A percentile compares a stretch with the other conserved stretches of the same genome.
phyloP scores from a whole-genome alignment of 2,329 filamentous ascomycete genomes.

The Penicillium sp. region DNA sequence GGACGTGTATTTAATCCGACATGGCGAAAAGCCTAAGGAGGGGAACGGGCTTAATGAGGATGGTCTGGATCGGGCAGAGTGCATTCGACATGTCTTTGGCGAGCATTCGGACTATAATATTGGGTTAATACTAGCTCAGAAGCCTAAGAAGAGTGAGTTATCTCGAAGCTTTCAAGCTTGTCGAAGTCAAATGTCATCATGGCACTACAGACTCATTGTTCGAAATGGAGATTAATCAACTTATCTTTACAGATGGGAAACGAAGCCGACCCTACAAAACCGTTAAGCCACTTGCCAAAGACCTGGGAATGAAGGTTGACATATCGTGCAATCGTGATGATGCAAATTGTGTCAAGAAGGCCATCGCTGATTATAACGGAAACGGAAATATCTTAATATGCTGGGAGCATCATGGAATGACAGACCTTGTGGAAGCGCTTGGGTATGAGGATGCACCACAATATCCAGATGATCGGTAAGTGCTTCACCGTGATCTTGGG shows the following conservation, averaged over 20 bases:
- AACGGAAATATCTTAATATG: slow-evolving; percentile 10
- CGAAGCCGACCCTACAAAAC: slow-evolving; percentile 7
- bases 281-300: neutral
- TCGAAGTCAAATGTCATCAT: no score
- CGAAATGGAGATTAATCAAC: neutral
- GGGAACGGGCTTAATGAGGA: slow-evolving; percentile 1
- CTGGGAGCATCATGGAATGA: slow-evolving; percentile 11
- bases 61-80: slow-evolving; percentile 6
- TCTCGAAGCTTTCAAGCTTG: no score
- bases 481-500: neutral
- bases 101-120: slow-evolving; percentile 3
- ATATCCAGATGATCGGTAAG: slow-evolving; percentile 8
- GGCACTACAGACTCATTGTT: neutral
- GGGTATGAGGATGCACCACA: slow-evolving; percentile 4
- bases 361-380: slow-evolving; percentile 1
- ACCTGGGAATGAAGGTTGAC: slow-evolving; percentile 7
- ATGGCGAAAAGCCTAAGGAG: slow-evolving; percentile 9
- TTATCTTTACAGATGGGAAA: slow-evolving; percentile 1
- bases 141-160: slow-evolving; percentile 5
- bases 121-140: slow-evolving; percentile 8
- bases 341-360: slow-evolving; percentile 1
- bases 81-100: slow-evolving; percentile 6
- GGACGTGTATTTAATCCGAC: slow-evolving; percentile 7
- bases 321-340: slow-evolving; percentile 9
- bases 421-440: slow-evolving; percentile 3